Base-by-base conservation (phyloP, 768 basidiomycete species). In the Russula brevipes region DNA sequence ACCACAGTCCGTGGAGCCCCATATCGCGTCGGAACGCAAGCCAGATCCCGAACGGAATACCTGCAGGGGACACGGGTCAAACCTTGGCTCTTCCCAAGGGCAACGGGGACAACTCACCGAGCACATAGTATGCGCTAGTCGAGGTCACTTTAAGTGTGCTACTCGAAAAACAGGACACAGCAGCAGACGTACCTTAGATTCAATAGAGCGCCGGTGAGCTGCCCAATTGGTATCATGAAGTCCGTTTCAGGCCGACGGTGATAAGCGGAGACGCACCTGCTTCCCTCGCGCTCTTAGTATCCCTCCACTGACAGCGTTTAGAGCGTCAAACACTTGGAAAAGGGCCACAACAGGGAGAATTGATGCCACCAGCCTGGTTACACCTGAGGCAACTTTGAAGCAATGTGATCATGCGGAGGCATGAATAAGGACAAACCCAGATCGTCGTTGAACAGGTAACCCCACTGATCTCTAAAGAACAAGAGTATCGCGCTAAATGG, bases 291-390 rank as follows among this genome's bases (percentile, higher is more conserved):
- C 88, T 49, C 96, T 81, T 58, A 98, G 79, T 64, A 97, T 83
- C 3, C 94, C 94, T 7, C 80, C 82, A 0, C 84, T 80, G 5
- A 94, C 82, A 0, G 81, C 85, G 2, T 81, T 72, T 11, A 85
- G 78, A 0, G 87, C 91, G 69, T 99, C 96, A 61, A 94, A 88
- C 4, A 96, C 84, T 73, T 97, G 89, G 78, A 87, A 89, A 33
- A 89, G 76, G 8, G 87, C 84, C 5, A 96, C 85, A 54, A 75
- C n/a, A 2, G 86, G 84, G 46, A 88, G 70, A 57, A 86, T 76
- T 4, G 70, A 66, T 0, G 85, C 79, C n/a, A 86, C 86, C 2
- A 85, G 65, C 8, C 65, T 46, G 52, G 83, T 79, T 60, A 79
- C 77, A 60, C 38, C 74, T 71, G 17, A 17, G 24, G 64, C 59